Percentiles rank a stretch among this genome's conserved stretches.
phyloP scores from a whole-genome alignment of 2,329 filamentous ascomycete genomes.

The Claviceps sorghi region DNA sequence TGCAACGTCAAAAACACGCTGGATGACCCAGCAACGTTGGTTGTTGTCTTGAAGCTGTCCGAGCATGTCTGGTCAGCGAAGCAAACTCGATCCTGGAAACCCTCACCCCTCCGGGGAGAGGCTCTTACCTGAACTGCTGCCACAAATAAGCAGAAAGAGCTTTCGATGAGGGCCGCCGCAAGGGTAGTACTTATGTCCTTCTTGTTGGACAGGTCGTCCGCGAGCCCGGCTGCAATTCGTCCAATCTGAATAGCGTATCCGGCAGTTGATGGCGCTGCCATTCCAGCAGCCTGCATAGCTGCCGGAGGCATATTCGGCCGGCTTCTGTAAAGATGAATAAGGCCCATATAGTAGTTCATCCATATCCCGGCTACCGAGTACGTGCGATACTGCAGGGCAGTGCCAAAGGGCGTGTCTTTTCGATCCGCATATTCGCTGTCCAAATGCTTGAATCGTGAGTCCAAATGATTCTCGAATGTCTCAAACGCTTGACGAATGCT shows the following conservation, averaged over 20 bases:
- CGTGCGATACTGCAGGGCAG: constrained; percentile 65
- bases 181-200: constrained; percentile 58
- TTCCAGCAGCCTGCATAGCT: constrained; percentile 71
- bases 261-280: constrained; percentile 59
- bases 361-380: constrained; percentile 80
- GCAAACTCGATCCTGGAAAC: neutral
- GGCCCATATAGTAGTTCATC: constrained; percentile 73
- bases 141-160: constrained; percentile 71
- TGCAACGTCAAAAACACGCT: constrained; percentile 58
- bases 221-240: constrained; percentile 61
- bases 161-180: constrained; percentile 70
- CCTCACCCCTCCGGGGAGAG: too few species aligned
- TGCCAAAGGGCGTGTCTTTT: constrained; percentile 62
- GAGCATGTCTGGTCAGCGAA: neutral
- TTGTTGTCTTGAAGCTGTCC: constrained; percentile 34
- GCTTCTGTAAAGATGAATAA: constrained; percentile 66
- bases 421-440: constrained; percentile 49
- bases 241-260: constrained; percentile 61
- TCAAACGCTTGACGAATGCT: constrained; percentile 58
- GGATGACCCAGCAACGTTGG: constrained; percentile 67
- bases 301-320: constrained; percentile 87
- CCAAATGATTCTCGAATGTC: constrained; percentile 49
- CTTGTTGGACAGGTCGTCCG: constrained; percentile 36
- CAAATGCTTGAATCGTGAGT: constrained; percentile 62
- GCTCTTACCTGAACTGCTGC: constrained; percentile 54